Conservation (phyloP, 2,329 filamentous ascomycete genomes). For the Chalaropsis thielavioides region DNA sequence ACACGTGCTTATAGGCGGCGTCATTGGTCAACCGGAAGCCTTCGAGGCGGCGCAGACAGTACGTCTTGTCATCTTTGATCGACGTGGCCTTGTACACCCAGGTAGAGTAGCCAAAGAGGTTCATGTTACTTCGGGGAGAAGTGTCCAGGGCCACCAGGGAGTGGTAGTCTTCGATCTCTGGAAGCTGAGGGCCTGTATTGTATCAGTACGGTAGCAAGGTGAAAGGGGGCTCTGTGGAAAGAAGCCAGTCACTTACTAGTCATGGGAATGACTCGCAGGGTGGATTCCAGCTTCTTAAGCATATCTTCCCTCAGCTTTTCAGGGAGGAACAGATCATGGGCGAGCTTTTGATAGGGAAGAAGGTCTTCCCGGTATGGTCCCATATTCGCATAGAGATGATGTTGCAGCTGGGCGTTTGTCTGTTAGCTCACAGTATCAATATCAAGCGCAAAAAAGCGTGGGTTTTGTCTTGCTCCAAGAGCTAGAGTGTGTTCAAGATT, state of each 20-base stretch:
- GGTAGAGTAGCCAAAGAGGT: slow-evolving; percentile 70
- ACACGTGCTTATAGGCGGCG: slow-evolving; percentile 63
- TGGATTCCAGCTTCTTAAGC: slow-evolving; percentile 75
- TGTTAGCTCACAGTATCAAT: background rate
- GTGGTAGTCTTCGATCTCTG: slow-evolving; percentile 76
- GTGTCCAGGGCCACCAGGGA: slow-evolving; percentile 82
- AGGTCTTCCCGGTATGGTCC: slow-evolving; percentile 72
- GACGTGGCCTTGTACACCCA: slow-evolving; percentile 95
- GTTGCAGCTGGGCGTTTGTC: slow-evolving; percentile 46
- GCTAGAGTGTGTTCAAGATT: background rate
- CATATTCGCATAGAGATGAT: slow-evolving; percentile 83
- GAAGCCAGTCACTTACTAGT: slow-evolving; percentile 20
- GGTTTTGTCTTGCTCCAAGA: slow-evolving; percentile 19
- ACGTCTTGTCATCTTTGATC: slow-evolving; percentile 75
- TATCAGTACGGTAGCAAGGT: background rate
- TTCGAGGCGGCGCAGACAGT: slow-evolving; percentile 50
- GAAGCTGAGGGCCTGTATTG: slow-evolving; percentile 44
- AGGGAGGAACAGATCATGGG: slow-evolving; percentile 83
- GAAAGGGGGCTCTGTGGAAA: background rate
- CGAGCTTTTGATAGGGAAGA: slow-evolving; percentile 68
- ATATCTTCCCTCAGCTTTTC: slow-evolving; percentile 77
- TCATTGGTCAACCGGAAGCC: slow-evolving; percentile 81
- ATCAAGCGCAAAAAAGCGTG: background rate
- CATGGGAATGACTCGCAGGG: slow-evolving; percentile 72
- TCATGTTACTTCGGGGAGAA: slow-evolving; percentile 58